phyloP scores from a whole-genome alignment of 257 asterid genomes.

The Penstemon eatonii region DNA sequence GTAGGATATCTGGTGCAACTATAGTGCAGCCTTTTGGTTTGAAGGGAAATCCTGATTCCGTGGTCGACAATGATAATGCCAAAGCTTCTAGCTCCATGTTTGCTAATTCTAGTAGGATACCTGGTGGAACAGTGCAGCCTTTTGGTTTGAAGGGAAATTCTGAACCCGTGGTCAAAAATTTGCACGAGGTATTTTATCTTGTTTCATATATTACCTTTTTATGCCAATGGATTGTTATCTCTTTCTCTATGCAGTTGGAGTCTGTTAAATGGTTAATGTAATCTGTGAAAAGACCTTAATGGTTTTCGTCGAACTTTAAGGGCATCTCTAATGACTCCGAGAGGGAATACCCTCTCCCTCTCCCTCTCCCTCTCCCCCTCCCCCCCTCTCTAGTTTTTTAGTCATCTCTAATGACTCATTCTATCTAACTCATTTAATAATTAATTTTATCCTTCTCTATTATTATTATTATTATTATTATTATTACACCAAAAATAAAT shows the following conservation, averaged over 20 bases:
- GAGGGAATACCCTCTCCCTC: no score
- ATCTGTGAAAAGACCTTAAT: background rate
- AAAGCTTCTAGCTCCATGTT: slow-evolving; percentile 33
- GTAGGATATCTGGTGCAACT: slow-evolving; percentile 32
- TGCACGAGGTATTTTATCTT: slow-evolving; percentile 48
- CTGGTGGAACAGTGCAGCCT: slow-evolving; percentile 32
- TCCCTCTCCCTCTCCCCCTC: no score
- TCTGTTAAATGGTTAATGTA: background rate
- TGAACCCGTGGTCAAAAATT: slow-evolving; percentile 33
- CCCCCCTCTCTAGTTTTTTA: no score
- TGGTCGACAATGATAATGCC: slow-evolving; percentile 30
- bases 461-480: no score
- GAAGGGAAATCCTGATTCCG: slow-evolving; percentile 30
- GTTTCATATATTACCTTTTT: slow-evolving; percentile 13
- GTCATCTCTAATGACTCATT: no score
- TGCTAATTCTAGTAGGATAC: slow-evolving; percentile 28
- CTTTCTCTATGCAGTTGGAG: background rate
- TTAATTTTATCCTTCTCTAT: no score
- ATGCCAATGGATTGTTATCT: slow-evolving; percentile 7
- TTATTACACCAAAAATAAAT: no score
- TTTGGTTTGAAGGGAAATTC: slow-evolving; percentile 39
- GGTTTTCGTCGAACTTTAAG: background rate
- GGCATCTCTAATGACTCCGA: no score
- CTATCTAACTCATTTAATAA: no score
- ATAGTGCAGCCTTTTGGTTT: slow-evolving; percentile 32